These are phyloP conservation scores for Cutaneotrichosporon dermatis DNA, from an alignment of 1,284 basidiomycete species.

Conservation along the genomic window DNA sequence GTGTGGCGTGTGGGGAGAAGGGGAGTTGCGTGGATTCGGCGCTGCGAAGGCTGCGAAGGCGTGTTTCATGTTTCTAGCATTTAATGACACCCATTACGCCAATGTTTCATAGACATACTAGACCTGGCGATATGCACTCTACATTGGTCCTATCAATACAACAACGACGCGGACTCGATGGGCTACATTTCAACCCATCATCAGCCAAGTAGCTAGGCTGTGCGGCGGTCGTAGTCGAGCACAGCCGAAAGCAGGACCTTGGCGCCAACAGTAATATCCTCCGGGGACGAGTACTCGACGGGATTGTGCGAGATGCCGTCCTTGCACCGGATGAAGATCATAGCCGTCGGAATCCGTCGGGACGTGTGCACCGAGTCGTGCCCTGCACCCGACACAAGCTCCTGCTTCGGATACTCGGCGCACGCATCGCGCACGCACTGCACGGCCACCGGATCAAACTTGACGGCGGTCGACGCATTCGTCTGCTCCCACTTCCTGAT, in stretches of 20 bases:
- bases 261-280: conserved; percentile 18
- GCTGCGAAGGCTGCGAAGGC: no score
- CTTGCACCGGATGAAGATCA: conserved; percentile 33
- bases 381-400: conserved; percentile 21
- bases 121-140: no score
- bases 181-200: no score
- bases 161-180: no score
- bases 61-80: no score
- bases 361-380: conserved; percentile 20
- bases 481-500: not conserved
- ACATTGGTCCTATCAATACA: no score
- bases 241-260: conserved; percentile 20
- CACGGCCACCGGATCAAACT: conserved; percentile 8
- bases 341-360: conserved; percentile 25
- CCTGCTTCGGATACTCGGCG: not conserved
- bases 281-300: conserved; percentile 23
- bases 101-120: no score
- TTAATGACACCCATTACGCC: no score
- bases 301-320: conserved; percentile 31
- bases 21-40: no score
- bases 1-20: no score
- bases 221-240: conserved; percentile 12
- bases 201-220: no score
- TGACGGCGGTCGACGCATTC: conserved; percentile 4
- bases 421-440: conserved; percentile 9